phyloP scores from a whole-genome alignment of 176 grass and related monocot genomes.

The Sorghum bicolor region DNA sequence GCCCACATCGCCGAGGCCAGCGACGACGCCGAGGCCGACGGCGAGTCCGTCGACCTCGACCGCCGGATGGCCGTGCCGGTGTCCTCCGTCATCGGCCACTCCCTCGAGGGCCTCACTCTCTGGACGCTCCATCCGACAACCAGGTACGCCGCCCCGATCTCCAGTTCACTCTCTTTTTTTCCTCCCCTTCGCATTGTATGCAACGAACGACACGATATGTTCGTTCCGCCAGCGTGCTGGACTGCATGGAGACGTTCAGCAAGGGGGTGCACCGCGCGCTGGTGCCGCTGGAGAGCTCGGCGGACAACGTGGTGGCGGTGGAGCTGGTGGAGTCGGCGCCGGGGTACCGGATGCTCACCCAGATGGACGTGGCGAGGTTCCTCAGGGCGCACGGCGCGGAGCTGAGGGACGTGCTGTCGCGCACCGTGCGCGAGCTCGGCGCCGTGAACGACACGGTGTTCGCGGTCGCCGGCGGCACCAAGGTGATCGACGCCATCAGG shows the following conservation, averaged over 20 bases:
- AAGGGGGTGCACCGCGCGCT: slow-evolving; percentile 83
- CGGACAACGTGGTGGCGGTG: slow-evolving; percentile 40
- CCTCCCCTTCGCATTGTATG: too few species aligned
- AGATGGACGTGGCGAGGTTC: slow-evolving; percentile 89
- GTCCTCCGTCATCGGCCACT: slow-evolving; percentile 76
- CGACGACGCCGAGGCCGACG: background rate
- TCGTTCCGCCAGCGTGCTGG: slow-evolving; percentile 46
- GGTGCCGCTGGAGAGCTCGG: slow-evolving; percentile 76
- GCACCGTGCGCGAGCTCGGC: slow-evolving; percentile 47
- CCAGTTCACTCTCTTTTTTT: too few species aligned
- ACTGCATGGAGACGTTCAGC: slow-evolving; percentile 92
- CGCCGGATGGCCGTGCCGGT: slow-evolving; percentile 62
- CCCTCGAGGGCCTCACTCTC: slow-evolving; percentile 70
- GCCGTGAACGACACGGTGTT: slow-evolving; percentile 61
- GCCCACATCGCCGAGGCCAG: slow-evolving; percentile 56
- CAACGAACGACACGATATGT: too few species aligned
- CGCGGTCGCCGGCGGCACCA: slow-evolving; percentile 42
- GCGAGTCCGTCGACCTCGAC: slow-evolving; percentile 32
- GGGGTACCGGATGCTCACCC: slow-evolving; percentile 79
- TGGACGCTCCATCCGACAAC: slow-evolving; percentile 86
- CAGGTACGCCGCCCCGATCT: too few species aligned
- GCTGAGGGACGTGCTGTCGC: slow-evolving; percentile 50
- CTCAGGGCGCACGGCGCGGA: slow-evolving; percentile 39
- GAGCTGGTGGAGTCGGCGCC: slow-evolving; percentile 70
- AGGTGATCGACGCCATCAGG: slow-evolving; percentile 59